Evolutionary conservation across 306 rosid species (phyloP).

Genomic region (Acacia crassicarpa): DNA sequence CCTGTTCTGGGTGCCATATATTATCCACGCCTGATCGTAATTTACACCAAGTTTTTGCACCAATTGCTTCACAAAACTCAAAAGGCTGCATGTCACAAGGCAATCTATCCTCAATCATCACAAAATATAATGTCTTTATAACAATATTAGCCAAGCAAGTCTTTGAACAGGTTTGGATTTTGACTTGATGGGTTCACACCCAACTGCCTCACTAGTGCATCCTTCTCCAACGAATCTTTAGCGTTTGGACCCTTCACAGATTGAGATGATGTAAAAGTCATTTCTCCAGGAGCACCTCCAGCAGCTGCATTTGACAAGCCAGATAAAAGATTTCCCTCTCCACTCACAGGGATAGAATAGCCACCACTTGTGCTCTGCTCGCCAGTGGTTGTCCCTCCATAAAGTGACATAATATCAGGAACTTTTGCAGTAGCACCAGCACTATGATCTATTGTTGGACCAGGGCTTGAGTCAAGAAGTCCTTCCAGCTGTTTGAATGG

Average conservation of each 20-base stretch:
- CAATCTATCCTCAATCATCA: constrained; percentile 31
- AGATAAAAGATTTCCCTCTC: constrained; percentile 47
- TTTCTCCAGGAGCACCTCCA: constrained; percentile 36
- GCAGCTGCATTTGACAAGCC: constrained; percentile 40
- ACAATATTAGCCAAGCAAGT: constrained; percentile 61
- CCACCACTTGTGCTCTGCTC: constrained; percentile 41
- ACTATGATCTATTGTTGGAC: constrained; percentile 40
- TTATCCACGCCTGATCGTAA: not conserved
- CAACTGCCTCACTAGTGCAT: constrained; percentile 86
- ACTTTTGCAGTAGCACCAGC: constrained; percentile 36
- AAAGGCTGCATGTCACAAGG: constrained; percentile 9
- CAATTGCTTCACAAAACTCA: constrained; percentile 19
- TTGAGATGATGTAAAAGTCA: constrained; percentile 34
- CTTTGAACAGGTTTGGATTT: constrained; percentile 76
- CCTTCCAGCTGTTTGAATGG: constrained; percentile 83
- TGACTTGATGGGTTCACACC: constrained; percentile 81
- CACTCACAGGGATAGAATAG: constrained; percentile 40
- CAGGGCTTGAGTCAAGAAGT: constrained; percentile 57
- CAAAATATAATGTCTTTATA: constrained; percentile 5
- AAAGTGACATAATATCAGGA: constrained; percentile 55
- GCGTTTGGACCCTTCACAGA: constrained; percentile 56
- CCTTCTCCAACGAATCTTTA: constrained; percentile 63
- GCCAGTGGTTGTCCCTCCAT: constrained; percentile 44
- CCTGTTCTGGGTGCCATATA: constrained; percentile 8
- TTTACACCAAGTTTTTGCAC: constrained; percentile 7